These are phyloP conservation scores for Cercospora beticola DNA, from an alignment of 2,329 filamentous ascomycete species.

Conservation along the genomic window DNA sequence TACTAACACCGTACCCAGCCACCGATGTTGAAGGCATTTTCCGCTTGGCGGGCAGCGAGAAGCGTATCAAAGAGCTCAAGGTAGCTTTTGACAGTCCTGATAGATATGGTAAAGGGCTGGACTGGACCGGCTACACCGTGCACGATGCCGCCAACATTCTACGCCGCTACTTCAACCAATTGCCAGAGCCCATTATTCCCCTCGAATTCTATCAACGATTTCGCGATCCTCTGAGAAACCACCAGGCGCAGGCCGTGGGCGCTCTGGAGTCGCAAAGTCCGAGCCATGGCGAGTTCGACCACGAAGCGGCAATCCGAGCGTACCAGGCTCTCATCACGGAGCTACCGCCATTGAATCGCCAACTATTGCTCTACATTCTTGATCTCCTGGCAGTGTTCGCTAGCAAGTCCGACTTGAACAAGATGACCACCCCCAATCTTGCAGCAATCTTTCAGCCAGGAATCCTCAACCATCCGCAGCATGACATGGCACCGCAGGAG, in stretches of 20 bases:
- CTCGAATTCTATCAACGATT: slow-evolving; percentile 91
- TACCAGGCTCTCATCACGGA: slow-evolving; percentile 93
- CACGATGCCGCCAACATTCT: slow-evolving; percentile 98
- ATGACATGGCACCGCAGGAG: slow-evolving; percentile 93
- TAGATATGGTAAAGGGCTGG: slow-evolving; percentile 90
- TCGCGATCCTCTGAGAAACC: slow-evolving; percentile 71
- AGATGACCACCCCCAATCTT: slow-evolving; percentile 93
- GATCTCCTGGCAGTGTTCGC: slow-evolving; percentile 95
- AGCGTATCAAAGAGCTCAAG: slow-evolving; percentile 96
- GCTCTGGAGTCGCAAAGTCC: slow-evolving; percentile 63
- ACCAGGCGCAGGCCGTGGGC: slow-evolving; percentile 69
- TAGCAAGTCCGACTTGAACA: slow-evolving; percentile 92
- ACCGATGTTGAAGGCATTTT: slow-evolving; percentile 97
- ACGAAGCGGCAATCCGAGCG: slow-evolving; percentile 70
- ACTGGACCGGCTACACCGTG: slow-evolving; percentile 97
- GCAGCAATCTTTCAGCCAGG: slow-evolving; percentile 97
- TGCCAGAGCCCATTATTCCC: slow-evolving; percentile 95
- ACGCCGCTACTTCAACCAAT: slow-evolving; percentile 89
- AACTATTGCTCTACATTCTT: slow-evolving; percentile 91
- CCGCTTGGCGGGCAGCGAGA: slow-evolving; percentile 90
- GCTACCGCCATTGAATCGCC: slow-evolving; percentile 86
- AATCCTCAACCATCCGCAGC: slow-evolving; percentile 86
- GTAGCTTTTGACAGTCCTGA: slow-evolving; percentile 90
- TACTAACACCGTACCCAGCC: slow-evolving; percentile 55
- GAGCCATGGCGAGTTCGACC: slow-evolving; percentile 71